Percentiles rank a stretch among this genome's conserved stretches.
Conservation (phyloP, 768 basidiomycete genomes). For the Mrakia hoshinonis region DNA sequence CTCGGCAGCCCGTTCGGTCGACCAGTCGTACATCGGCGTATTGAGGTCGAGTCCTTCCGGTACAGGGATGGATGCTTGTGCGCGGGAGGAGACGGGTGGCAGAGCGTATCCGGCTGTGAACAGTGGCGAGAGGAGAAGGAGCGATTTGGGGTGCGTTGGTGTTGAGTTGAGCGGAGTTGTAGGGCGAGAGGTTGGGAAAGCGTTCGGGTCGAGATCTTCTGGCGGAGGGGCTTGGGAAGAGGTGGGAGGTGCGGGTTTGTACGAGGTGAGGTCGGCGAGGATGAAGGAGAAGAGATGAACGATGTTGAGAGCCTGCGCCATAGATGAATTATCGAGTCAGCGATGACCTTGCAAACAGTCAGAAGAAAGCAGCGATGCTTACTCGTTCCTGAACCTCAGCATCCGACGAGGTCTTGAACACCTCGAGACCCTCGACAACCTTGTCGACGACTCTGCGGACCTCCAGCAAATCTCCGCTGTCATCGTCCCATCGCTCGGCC, state of each 20-base stretch:
- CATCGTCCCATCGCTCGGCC: conserved; percentile 66
- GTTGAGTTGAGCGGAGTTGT: conserved; percentile 20
- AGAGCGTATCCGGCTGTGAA: conserved; percentile 63
- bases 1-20: conserved; percentile 20
- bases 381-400: conserved; percentile 92
- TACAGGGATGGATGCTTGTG: conserved; percentile 69
- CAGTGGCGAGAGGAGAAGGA: conserved; percentile 74
- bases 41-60: conserved; percentile 84
- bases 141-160: conserved; percentile 67
- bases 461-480: conserved; percentile 47
- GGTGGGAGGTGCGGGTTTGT: conserved; percentile 37
- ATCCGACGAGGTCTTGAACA: conserved; percentile 56
- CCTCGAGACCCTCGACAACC: conserved; percentile 52
- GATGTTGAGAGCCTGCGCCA: conserved; percentile 79
- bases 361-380: conserved; percentile 30
- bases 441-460: conserved; percentile 58
- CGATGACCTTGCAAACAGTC: neutral
- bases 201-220: conserved; percentile 36
- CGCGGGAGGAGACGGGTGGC: conserved; percentile 68
- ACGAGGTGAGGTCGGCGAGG: conserved; percentile 60
- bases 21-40: conserved; percentile 54
- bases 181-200: conserved; percentile 43
- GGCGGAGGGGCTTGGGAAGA: neutral
- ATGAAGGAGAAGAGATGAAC: conserved; percentile 68
- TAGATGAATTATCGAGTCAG: conserved; percentile 1